phyloP scores from a whole-genome alignment of 2,329 filamentous ascomycete species.

The Monilinia fructigena region DNA sequence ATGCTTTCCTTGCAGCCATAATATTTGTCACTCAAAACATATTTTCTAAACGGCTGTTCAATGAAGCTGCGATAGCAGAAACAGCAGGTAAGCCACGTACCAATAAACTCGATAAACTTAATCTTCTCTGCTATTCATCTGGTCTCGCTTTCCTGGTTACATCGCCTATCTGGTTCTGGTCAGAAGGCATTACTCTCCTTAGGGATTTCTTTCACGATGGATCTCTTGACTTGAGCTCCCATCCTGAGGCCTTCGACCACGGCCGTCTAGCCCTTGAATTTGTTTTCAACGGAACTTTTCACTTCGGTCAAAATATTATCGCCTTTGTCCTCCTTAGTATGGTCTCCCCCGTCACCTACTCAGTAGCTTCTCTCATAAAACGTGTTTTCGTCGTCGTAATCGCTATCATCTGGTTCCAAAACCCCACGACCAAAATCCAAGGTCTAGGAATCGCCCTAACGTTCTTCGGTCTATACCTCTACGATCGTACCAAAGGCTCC shows the following conservation, averaged over 20 bases:
- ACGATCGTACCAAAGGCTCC: conserved; percentile 86
- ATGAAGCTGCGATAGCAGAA: conserved; percentile 84
- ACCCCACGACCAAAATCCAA: conserved; percentile 78
- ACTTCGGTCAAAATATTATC: conserved; percentile 94
- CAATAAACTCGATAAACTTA: conserved; percentile 92
- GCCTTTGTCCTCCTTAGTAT: conserved; percentile 90
- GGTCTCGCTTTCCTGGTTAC: conserved; percentile 88
- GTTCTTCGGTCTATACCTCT: conserved; percentile 89
- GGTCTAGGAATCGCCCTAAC: conserved; percentile 83
- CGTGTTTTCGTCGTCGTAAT: conserved; percentile 95
- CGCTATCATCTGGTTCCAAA: conserved; percentile 95
- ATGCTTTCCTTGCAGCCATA: conserved; percentile 84
- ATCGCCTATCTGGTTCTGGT: conserved; percentile 88
- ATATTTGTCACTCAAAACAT: conserved; percentile 99
- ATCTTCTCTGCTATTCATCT: conserved; percentile 95
- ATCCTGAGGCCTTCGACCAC: conserved; percentile 68
- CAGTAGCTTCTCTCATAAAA: conserved; percentile 92
- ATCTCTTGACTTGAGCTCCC: conserved; percentile 59
- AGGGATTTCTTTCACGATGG: conserved; percentile 78
- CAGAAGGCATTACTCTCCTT: conserved; percentile 76
- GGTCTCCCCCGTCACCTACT: conserved; percentile 95
- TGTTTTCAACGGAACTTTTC: conserved; percentile 93
- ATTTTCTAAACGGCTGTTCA: conserved; percentile 96
- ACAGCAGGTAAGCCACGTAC: conserved; percentile 65
- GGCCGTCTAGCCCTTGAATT: conserved; percentile 79